Percentiles rank a stretch among this genome's conserved stretches.
Evolutionary conservation across 768 basidiomycete species (phyloP).

Genomic region (Tephrocybe sp.): DNA sequence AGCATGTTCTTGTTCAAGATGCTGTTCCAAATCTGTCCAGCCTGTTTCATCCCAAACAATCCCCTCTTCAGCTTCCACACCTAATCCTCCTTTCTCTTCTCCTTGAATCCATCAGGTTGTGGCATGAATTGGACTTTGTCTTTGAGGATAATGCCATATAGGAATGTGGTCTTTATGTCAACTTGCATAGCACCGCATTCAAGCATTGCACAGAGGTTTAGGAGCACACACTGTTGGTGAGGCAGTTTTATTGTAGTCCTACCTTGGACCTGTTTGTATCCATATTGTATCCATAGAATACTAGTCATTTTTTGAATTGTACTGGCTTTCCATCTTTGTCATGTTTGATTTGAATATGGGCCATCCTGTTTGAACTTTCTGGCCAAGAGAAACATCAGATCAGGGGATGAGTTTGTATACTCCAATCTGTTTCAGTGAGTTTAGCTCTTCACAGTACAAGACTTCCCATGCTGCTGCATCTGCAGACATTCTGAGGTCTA

Average conservation of each 20-base stretch:
- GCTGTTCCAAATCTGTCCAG: no score
- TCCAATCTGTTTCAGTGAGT: slow-evolving; percentile 24
- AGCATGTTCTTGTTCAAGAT: no score
- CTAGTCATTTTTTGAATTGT: slow-evolving; percentile 29
- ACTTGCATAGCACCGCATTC: not conserved
- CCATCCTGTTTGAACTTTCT: slow-evolving; percentile 24
- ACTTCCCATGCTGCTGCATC: slow-evolving; percentile 15
- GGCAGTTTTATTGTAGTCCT: no score
- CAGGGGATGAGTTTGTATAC: slow-evolving; percentile 27
- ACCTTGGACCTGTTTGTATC: slow-evolving; percentile 29
- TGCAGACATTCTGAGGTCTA: no score
- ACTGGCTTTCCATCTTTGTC: slow-evolving; percentile 27
- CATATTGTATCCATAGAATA: slow-evolving; percentile 47
- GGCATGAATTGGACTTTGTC: no score
- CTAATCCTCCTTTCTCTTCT: not conserved
- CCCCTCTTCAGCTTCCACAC: no score
- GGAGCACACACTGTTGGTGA: no score
- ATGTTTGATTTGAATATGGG: slow-evolving; percentile 25
- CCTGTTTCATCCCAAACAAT: no score
- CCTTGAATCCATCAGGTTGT: slow-evolving; percentile 1
- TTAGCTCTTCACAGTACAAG: slow-evolving; percentile 22
- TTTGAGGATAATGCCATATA: not conserved
- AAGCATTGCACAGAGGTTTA: not conserved
- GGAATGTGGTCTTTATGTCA: not conserved
- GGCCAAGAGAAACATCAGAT: slow-evolving; percentile 11